phyloP scores from a whole-genome alignment of 257 asterid genomes.

The Schizonepeta tenuifolia region DNA sequence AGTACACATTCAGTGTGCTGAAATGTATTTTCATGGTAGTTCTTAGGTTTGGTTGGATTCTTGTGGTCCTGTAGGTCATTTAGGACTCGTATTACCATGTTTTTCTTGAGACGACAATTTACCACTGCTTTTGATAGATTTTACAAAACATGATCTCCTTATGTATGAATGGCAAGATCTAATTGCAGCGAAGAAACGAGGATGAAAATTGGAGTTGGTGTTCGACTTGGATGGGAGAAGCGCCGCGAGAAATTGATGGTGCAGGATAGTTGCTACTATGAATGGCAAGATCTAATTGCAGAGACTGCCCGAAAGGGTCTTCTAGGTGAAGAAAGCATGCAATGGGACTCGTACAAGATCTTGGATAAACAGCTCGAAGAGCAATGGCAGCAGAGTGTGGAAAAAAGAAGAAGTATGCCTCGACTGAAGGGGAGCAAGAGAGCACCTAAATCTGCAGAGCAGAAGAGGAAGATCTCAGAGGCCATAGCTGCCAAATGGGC shows the following conservation, averaged over 20 bases:
- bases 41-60: neutral
- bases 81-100: neutral
- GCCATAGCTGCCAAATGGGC: constrained; percentile 97
- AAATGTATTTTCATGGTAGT: constrained; percentile 3
- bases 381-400: constrained; percentile 76
- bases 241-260: constrained; percentile 68
- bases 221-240: constrained; percentile 88
- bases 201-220: constrained; percentile 77
- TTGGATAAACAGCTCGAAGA: constrained; percentile 57
- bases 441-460: constrained; percentile 92
- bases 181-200: constrained; percentile 82
- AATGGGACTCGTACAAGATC: constrained; percentile 77
- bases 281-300: constrained; percentile 88
- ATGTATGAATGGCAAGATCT: too few relatives aligned
- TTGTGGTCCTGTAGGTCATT: constrained; percentile 8
- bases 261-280: constrained; percentile 80
- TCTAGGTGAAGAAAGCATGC: constrained; percentile 72
- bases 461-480: constrained; percentile 84
- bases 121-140: neutral
- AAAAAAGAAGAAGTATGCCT: constrained; percentile 52
- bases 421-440: constrained; percentile 74
- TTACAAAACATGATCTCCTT: neutral
- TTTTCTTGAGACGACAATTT: neutral
- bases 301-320: constrained; percentile 68
- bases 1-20: neutral